These are phyloP conservation scores for Lichtheimia ornata DNA, from an alignment of 371 early-diverging fungal genomes.

Conservation along the genomic window DNA sequence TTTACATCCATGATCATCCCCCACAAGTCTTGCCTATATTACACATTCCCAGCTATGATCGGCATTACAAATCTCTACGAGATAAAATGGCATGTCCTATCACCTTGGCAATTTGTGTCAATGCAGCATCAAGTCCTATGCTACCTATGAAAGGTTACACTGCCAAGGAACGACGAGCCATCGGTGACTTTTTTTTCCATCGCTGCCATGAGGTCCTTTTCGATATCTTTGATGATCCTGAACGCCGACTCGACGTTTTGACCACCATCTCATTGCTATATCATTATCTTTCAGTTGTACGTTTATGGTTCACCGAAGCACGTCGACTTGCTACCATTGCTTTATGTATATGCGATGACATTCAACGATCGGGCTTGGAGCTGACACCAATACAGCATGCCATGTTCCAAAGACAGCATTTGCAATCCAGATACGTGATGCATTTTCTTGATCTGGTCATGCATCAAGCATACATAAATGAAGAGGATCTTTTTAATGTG, in stretches of 20 bases:
- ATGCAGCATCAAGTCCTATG: background rate
- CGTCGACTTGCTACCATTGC: constrained; percentile 8
- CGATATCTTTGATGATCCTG: constrained; percentile 25
- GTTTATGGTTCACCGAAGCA: constrained; percentile 4
- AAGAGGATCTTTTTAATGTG: too few species aligned
- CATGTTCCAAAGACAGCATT: too few species aligned
- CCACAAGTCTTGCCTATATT: constrained; percentile 9
- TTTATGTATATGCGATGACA: background rate
- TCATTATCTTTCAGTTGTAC: background rate
- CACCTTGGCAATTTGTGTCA: constrained; percentile 17
- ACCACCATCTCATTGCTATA: background rate
- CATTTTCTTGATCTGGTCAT: too few species aligned
- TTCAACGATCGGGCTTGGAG: background rate
- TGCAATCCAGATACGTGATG: too few species aligned
- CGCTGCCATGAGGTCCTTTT: constrained; percentile 5
- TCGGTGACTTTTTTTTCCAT: constrained; percentile 21
- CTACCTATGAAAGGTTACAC: background rate
- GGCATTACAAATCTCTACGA: constrained; percentile 4
- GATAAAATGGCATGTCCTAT: constrained; percentile 16
- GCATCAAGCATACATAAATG: too few species aligned
- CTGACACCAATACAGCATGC: too few species aligned
- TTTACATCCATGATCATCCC: constrained; percentile 1
- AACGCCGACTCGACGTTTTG: constrained; percentile 14
- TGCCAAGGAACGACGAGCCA: constrained; percentile 6
- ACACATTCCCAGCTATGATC: constrained; percentile 6